Percentiles rank a stretch among this genome's conserved stretches.
These are phyloP conservation scores for Phialophora tarda DNA, from an alignment of 2,329 filamentous ascomycete genomes.

Conservation along the genomic window DNA sequence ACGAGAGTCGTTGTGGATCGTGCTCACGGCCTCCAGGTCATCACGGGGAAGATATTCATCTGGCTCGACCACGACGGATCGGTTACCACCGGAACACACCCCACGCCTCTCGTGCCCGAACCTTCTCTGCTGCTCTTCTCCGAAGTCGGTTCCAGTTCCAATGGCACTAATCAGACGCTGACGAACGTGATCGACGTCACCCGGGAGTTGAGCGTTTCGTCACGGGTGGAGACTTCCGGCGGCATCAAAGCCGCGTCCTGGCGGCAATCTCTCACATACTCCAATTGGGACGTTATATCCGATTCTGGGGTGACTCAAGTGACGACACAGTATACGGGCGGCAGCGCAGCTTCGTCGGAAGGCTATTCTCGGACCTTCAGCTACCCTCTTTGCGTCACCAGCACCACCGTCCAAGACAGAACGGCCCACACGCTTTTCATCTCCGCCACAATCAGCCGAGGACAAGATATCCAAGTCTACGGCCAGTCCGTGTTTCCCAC, in stretches of 20 bases:
- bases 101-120: background rate
- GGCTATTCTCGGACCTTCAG: slow-evolving; percentile 11
- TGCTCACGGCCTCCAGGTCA: slow-evolving; percentile 2
- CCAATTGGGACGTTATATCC: slow-evolving; percentile 3
- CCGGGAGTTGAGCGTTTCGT: slow-evolving; percentile 6
- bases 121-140: background rate
- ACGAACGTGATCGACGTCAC: slow-evolving; percentile 3
- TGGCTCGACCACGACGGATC: slow-evolving; percentile 7
- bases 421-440: slow-evolving; percentile 3
- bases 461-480: background rate
- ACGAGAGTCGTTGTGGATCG: background rate
- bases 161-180: slow-evolving; percentile 13
- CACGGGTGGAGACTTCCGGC: slow-evolving; percentile 2
- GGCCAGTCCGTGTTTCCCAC: slow-evolving; percentile 9
- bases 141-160: background rate
- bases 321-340: background rate
- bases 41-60: slow-evolving; percentile 11
- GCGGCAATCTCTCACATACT: slow-evolving; percentile 11
- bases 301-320: slow-evolving; percentile 1
- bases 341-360: slow-evolving; percentile 7
- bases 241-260: slow-evolving; percentile 3
- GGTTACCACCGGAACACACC: background rate
- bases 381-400: slow-evolving; percentile 16
- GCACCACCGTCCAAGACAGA: slow-evolving; percentile 3
- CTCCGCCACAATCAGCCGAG: background rate